Conservation (phyloP, 306 rosid genomes). For the Crotalaria pallida region DNA sequence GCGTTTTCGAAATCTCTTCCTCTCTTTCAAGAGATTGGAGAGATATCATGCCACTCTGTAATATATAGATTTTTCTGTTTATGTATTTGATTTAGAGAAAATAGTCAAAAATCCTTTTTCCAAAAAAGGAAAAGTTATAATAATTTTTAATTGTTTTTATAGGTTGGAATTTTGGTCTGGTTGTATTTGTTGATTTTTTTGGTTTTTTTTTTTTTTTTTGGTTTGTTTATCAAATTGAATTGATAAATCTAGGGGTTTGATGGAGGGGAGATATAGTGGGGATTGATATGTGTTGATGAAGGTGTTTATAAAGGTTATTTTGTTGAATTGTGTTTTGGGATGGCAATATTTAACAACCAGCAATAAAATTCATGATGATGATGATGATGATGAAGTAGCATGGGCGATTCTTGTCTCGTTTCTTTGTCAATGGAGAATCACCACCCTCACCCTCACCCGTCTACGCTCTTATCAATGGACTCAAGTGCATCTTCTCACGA, state of each 20-base stretch:
- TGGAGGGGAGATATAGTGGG: constrained; percentile 98
- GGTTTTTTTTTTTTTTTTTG: not conserved
- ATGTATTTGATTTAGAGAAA: constrained; percentile 10
- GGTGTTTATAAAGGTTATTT: constrained; percentile 58
- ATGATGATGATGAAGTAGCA: constrained; percentile 62
- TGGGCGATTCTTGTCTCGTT: constrained; percentile 66
- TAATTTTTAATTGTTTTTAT: no score
- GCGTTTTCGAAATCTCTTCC: constrained; percentile 43
- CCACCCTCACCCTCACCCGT: constrained; percentile 37
- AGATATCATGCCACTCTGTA: constrained; percentile 19
- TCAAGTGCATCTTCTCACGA: constrained; percentile 91
- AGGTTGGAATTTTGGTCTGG: constrained; percentile 1
- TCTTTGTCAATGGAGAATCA: constrained; percentile 86
- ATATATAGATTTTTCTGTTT: not conserved
- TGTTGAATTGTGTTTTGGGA: constrained; percentile 49
- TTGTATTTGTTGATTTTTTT: constrained; percentile 29
- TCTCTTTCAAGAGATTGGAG: constrained; percentile 31
- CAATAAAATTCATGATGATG: constrained; percentile 48
- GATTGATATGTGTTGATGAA: constrained; percentile 66
- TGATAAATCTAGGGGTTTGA: constrained; percentile 88
- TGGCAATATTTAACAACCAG: constrained; percentile 54
- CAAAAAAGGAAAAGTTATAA: not conserved
- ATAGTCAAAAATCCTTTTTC: constrained; percentile 8
- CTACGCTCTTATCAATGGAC: constrained; percentile 88
- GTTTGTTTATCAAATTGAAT: constrained; percentile 31